phyloP scores from a whole-genome alignment of 1,284 basidiomycete genomes.

The Volvariella surrecta region DNA sequence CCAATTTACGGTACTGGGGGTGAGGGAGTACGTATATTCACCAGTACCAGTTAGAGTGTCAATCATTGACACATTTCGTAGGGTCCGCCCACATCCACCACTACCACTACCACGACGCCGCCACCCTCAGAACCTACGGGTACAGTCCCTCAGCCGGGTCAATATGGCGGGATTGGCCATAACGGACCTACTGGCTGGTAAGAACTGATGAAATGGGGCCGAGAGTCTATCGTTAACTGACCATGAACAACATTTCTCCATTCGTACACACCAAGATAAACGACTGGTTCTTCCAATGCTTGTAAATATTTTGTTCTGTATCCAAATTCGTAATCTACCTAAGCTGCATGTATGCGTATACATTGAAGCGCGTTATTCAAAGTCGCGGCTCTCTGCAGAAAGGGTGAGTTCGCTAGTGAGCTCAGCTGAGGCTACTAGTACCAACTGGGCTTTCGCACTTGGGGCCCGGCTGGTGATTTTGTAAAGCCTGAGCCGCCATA shows the following conservation, averaged over 20 bases:
- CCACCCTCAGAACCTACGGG: conserved; percentile 14
- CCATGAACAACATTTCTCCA: not conserved
- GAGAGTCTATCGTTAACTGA: not conserved
- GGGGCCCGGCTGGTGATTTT: too few relatives aligned
- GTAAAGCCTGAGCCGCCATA: too few relatives aligned
- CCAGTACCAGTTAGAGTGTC: conserved; percentile 9
- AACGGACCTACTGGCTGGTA: conserved; percentile 32
- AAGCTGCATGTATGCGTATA: too few relatives aligned
- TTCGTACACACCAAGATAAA: not conserved
- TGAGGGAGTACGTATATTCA: conserved; percentile 4
- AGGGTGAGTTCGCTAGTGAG: too few relatives aligned
- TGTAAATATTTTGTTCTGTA: too few relatives aligned
- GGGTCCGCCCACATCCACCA: too few relatives aligned
- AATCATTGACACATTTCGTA: conserved; percentile 12
- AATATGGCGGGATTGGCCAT: conserved; percentile 34
- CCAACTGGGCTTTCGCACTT: too few relatives aligned
- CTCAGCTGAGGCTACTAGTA: too few relatives aligned
- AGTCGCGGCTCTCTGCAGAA: too few relatives aligned
- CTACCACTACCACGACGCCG: conserved; percentile 9
- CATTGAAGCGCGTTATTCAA: too few relatives aligned
- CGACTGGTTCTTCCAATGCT: not conserved
- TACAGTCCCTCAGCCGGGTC: conserved; percentile 28
- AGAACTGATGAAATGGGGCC: not conserved
- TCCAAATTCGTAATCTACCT: too few relatives aligned
- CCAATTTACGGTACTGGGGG: conserved; percentile 18